A percentile compares a stretch with the other conserved stretches of the same genome.
Conservation (phyloP, 2,329 filamentous ascomycete species). For the Cytospora piceae region DNA sequence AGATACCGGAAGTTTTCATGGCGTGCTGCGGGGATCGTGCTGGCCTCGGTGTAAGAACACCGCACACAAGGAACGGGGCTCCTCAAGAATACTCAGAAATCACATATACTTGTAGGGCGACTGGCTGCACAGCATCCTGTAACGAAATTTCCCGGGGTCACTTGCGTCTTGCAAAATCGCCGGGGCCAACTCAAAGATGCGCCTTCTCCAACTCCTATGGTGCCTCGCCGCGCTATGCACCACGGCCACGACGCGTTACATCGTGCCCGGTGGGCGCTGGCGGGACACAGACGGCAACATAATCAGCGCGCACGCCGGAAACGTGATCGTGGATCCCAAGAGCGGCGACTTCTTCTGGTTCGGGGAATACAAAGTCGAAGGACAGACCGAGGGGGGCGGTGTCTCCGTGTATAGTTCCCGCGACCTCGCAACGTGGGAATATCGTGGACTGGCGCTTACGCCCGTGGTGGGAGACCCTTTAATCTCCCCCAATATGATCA, state of each 20-base stretch:
- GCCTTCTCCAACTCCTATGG: slow-evolving; percentile 10
- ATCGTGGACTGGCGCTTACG: slow-evolving; percentile 60
- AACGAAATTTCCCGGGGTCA: not conserved
- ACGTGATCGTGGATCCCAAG: slow-evolving; percentile 55
- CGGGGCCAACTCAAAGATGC: not conserved
- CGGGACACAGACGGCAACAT: slow-evolving; percentile 62
- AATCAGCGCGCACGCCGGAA: slow-evolving; percentile 65
- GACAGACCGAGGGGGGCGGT: slow-evolving; percentile 62
- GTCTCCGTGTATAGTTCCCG: slow-evolving; percentile 64
- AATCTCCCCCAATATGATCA: slow-evolving; percentile 59
- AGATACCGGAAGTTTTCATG: slow-evolving; percentile 21
- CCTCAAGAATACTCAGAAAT: not conserved
- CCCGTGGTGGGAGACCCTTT: slow-evolving; percentile 58
- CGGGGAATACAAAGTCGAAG: slow-evolving; percentile 64
- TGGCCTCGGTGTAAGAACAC: slow-evolving; percentile 18
- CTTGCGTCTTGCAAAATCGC: not conserved
- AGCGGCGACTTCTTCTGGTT: slow-evolving; percentile 63
- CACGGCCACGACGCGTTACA: slow-evolving; percentile 45
- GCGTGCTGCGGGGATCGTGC: slow-evolving; percentile 22
- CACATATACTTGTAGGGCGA: not conserved
- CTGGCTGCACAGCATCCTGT: not conserved
- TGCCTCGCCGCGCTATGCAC: slow-evolving; percentile 11
- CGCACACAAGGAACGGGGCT: slow-evolving; percentile 8
- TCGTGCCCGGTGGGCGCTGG: slow-evolving; percentile 66
- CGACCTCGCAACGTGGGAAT: slow-evolving; percentile 63